These are phyloP conservation scores for Aspergillus mulundensis DNA, from an alignment of 495 filamentous ascomycete genomes.

Conservation along the genomic window DNA sequence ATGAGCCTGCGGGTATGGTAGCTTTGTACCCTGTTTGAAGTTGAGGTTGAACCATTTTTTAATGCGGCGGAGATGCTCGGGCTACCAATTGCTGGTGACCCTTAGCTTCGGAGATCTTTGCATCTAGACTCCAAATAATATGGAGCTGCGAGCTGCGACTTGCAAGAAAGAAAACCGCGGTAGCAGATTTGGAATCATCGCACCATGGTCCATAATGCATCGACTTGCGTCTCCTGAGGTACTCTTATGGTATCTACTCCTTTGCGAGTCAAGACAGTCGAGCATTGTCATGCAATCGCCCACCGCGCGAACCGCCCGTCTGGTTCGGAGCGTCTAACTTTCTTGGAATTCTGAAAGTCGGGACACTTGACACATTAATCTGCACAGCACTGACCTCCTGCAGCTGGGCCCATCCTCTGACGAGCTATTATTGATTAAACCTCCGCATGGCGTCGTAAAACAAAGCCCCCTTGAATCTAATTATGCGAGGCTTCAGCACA, in stretches of 20 bases:
- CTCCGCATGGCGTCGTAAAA: background rate
- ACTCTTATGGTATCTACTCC: background rate
- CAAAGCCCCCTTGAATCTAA: background rate
- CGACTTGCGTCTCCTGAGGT: background rate
- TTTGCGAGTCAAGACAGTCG: too few relatives aligned
- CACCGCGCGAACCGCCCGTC: slow-evolving; percentile 20
- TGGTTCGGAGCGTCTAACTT: background rate
- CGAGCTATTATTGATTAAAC: background rate
- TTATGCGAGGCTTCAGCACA: slow-evolving; percentile 6
- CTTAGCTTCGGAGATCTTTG: background rate
- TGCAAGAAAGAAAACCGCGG: background rate
- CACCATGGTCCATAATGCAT: too few relatives aligned
- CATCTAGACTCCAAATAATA: background rate
- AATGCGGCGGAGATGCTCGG: background rate
- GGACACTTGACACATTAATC: slow-evolving; percentile 12
- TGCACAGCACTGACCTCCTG: slow-evolving; percentile 4
- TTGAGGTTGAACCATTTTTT: background rate
- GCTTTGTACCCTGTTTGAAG: background rate
- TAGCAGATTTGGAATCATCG: background rate
- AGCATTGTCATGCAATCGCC: slow-evolving; percentile 1
- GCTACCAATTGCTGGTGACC: background rate
- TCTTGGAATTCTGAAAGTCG: background rate
- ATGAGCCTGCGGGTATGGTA: background rate
- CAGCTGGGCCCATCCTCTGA: background rate
- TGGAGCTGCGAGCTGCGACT: background rate